A percentile compares a stretch with the other conserved stretches of the same genome.
Evolutionary conservation across 2,329 filamentous ascomycete species (phyloP).

Genomic region (Curvularia spicifera): DNA sequence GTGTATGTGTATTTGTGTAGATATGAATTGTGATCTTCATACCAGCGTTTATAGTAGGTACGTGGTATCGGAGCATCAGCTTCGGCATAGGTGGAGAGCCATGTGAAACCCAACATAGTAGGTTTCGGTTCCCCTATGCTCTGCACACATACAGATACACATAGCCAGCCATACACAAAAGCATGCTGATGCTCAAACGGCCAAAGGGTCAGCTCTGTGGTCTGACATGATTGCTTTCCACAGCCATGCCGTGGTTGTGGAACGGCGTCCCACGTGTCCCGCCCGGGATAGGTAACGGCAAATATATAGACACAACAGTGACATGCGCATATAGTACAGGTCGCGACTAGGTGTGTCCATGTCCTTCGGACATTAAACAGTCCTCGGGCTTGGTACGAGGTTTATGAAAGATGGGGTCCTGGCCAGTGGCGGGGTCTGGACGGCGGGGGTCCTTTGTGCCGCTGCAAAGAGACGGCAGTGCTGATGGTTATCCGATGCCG

Average conservation of each 20-base stretch:
- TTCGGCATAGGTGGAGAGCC: slow-evolving; percentile 34
- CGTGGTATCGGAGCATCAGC: slow-evolving; percentile 14
- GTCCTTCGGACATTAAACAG: neutral
- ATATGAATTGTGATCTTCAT: neutral
- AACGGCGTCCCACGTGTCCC: slow-evolving; percentile 8
- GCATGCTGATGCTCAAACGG: neutral
- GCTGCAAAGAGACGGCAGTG: slow-evolving; percentile 3
- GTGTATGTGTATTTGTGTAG: neutral
- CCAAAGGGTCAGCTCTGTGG: neutral
- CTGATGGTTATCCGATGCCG: slow-evolving; percentile 11
- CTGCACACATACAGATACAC: neutral
- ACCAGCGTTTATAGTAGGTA: slow-evolving; percentile 9
- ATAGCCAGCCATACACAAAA: neutral
- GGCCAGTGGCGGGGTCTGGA: neutral
- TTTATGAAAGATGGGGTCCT: neutral
- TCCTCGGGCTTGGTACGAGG: neutral
- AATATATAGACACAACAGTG: neutral
- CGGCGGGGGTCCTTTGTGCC: neutral
- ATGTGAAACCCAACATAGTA: slow-evolving; percentile 14
- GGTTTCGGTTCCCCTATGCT: slow-evolving; percentile 29
- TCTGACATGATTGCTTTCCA: slow-evolving; percentile 7
- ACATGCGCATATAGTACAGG: neutral
- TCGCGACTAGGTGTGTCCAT: neutral
- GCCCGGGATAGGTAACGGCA: neutral
- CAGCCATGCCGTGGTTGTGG: slow-evolving; percentile 2